phyloP scores from a whole-genome alignment of 352 stramenopile genomes.

The Pythium folliculosum region DNA sequence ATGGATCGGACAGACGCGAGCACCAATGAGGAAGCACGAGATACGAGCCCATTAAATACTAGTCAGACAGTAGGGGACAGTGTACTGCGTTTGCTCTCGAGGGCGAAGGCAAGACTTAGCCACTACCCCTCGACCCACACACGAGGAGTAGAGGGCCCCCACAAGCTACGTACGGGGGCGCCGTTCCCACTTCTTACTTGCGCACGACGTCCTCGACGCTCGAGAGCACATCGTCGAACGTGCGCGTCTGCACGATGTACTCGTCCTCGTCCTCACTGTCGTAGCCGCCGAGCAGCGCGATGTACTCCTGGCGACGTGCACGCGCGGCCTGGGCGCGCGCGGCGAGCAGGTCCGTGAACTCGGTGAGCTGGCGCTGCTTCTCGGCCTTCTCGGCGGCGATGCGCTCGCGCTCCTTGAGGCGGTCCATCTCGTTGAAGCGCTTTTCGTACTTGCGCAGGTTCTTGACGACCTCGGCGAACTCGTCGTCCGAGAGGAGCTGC shows the following conservation, averaged over 20 bases:
- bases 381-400: conserved; percentile 61
- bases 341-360: conserved; percentile 75
- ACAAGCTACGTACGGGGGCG: neutral
- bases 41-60: neutral
- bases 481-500: conserved; percentile 90
- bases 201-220: conserved; percentile 70
- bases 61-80: neutral
- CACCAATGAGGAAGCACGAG: neutral
- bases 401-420: conserved; percentile 80
- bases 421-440: conserved; percentile 88
- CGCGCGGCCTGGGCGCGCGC: conserved; percentile 35
- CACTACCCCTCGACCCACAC: neutral
- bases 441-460: conserved; percentile 98
- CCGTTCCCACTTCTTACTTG: conserved; percentile 38
- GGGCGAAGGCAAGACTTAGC: neutral
- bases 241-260: conserved; percentile 81
- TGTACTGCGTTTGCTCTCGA: neutral
- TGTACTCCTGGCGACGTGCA: conserved; percentile 55
- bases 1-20: neutral
- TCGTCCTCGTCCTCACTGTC: conserved; percentile 83
- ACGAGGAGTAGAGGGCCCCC: neutral
- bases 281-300: conserved; percentile 74
- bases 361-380: conserved; percentile 65
- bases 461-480: conserved; percentile 95
- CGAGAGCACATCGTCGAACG: conserved; percentile 73